Evolutionary conservation across 2,329 filamentous ascomycete species (phyloP), one percentile per base, ranked within the genome.

Genomic region (Diaporthe ilicicola): DNA sequence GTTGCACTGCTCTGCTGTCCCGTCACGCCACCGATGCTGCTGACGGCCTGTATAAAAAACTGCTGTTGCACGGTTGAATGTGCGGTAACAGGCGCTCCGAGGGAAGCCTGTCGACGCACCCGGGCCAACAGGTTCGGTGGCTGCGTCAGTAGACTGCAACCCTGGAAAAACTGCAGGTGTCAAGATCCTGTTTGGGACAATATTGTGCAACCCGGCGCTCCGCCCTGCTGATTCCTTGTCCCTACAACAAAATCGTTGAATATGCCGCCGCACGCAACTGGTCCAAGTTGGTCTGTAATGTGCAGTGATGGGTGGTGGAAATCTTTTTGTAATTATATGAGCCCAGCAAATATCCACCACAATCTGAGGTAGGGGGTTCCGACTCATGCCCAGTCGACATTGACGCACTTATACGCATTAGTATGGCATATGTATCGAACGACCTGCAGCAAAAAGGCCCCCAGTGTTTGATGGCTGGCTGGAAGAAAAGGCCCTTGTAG

Each of bases 151-250:
- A 44, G n/a, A n/a, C 55, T 54, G 56, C 44, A 64, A 64, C 46
- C 34, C 48, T 42, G 54, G 37, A 15, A 54, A 39, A 51, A 44
- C 67, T 65, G 69, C 54, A 71, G 69, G 44, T 71, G 69, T 71
- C 69, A 71, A 53, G 53, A 42, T 53, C 48, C 44, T 42, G 50
- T 67, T 71, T 48, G 62, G 39, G 69, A 62, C 62, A 61, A 8
- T 32, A 42, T 51, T 61, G 69, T 67, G 54, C 64, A 34, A 68
- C 62, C n/a, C 27, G n/a, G 29, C 22, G 46, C 46, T 67, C 54
- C 44, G 65, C 65, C 65, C 42, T 50, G 53, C 53, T 55, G 65
- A 68, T 59, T 39, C 10, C 32, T 32, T 22, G 24, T 29, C 54
- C 10, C 9, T 50, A 50, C 32, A 34, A n/a, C 51, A 27, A 27